Conservation (phyloP, 768 basidiomycete species). For the Suillus clintonianus region DNA sequence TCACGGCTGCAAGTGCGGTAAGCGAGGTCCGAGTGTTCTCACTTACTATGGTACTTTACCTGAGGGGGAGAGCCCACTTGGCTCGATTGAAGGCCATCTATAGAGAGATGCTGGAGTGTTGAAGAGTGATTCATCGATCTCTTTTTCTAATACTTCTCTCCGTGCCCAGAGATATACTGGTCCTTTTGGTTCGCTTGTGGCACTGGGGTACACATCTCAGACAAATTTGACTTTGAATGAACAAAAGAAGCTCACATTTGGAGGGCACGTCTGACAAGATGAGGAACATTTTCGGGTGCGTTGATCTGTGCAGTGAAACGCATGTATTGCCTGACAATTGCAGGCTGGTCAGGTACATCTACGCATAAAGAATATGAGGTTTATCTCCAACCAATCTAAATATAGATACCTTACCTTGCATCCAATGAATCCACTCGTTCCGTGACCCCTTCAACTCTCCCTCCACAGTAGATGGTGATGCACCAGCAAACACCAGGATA, state of each 20-base stretch:
- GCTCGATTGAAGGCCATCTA: conserved; percentile 58
- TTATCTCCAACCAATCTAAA: background rate
- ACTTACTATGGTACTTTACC: conserved; percentile 26
- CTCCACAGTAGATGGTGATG: conserved; percentile 58
- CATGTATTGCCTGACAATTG: conserved; percentile 78
- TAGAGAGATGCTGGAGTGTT: conserved; percentile 25
- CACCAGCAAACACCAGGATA: conserved; percentile 72
- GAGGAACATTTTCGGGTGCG: conserved; percentile 52
- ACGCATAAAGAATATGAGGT: background rate
- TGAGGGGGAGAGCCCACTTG: conserved; percentile 44
- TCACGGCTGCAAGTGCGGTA: conserved; percentile 25
- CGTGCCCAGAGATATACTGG: conserved; percentile 76
- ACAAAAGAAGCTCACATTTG: conserved; percentile 51
- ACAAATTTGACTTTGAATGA: background rate
- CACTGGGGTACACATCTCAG: conserved; percentile 38
- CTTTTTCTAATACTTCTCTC: conserved; percentile 71
- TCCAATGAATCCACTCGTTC: conserved; percentile 77
- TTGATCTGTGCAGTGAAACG: conserved; percentile 60
- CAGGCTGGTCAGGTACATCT: conserved; percentile 73
- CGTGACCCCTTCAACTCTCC: conserved; percentile 62
- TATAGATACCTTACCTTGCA: conserved; percentile 50
- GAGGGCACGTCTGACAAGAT: conserved; percentile 56
- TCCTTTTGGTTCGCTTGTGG: conserved; percentile 69
- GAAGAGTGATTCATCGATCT: conserved; percentile 45
- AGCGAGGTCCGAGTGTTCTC: no score